Evolutionary conservation across 805 yeast species (phyloP).

Genomic region (Starmera amethionina): DNA sequence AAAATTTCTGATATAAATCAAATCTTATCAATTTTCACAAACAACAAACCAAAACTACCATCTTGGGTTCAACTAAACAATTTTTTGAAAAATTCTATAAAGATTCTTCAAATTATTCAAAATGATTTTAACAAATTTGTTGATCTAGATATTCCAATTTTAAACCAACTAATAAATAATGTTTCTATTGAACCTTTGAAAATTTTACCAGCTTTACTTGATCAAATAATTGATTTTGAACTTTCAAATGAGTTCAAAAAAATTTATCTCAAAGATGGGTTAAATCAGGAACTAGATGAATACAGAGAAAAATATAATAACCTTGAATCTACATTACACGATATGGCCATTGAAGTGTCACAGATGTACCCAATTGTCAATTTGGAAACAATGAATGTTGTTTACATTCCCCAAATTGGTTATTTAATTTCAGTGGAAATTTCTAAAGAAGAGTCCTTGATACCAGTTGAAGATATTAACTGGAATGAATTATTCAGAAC

Average conservation of each 20-base stretch:
- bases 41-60: conserved; percentile 17
- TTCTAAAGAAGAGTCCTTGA: conserved; percentile 14
- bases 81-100: conserved; percentile 14
- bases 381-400: conserved; percentile 20
- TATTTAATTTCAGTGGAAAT: conserved; percentile 24
- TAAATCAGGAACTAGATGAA: conserved; percentile 20
- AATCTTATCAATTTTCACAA: conserved; percentile 11
- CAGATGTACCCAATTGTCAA: conserved; percentile 1
- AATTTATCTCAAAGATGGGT: conserved; percentile 20
- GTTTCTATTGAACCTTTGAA: conserved; percentile 7
- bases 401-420: conserved; percentile 38
- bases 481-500: conserved; percentile 32
- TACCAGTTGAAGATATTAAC: conserved; percentile 1
- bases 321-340: conserved; percentile 23
- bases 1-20: conserved; percentile 21
- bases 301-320: conserved; percentile 17
- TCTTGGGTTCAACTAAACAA: conserved; percentile 22
- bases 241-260: conserved; percentile 19
- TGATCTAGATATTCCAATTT: conserved; percentile 3
- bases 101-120: conserved; percentile 9
- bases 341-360: conserved; percentile 13
- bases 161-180: conserved; percentile 6
- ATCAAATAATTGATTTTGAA: conserved; percentile 27
- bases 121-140: conserved; percentile 2
- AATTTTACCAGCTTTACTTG: conserved; percentile 11